phyloP scores from a whole-genome alignment of 1,139 yeast genomes.

The Hansenula sp. region DNA sequence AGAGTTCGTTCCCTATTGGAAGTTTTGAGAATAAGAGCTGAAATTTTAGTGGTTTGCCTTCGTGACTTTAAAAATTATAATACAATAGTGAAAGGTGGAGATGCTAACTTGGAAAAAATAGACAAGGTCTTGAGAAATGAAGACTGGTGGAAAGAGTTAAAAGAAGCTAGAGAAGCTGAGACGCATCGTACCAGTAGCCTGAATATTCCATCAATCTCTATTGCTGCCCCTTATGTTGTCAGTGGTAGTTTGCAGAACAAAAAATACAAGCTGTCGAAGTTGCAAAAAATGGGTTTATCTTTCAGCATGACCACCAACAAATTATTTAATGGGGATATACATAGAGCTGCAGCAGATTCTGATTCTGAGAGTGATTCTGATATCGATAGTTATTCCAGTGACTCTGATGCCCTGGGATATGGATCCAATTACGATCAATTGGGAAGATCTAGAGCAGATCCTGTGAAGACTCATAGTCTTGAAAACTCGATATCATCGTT shows the following conservation, averaged over 20 bases:
- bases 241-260: constrained; percentile 19
- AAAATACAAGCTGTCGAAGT: constrained; percentile 47
- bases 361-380: constrained; percentile 21
- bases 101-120: constrained; percentile 28
- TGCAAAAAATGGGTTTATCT: constrained; percentile 71
- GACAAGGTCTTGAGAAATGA: constrained; percentile 33
- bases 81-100: constrained; percentile 66
- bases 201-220: constrained; percentile 16
- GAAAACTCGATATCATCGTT: constrained; percentile 6
- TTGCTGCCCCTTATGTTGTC: constrained; percentile 18
- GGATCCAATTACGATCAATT: constrained; percentile 3
- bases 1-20: constrained; percentile 61
- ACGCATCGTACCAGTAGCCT: constrained; percentile 13
- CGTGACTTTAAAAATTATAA: constrained; percentile 65
- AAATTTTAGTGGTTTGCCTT: constrained; percentile 65
- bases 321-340: constrained; percentile 32
- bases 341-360: constrained; percentile 24
- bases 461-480: constrained; percentile 18
- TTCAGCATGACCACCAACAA: constrained; percentile 66
- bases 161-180: constrained; percentile 43
- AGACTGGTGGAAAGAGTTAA: constrained; percentile 66
- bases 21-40: constrained; percentile 80
- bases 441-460: constrained; percentile 18
- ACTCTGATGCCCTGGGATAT: constrained; percentile 9
- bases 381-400: constrained; percentile 15